phyloP scores from a whole-genome alignment of 768 basidiomycete genomes.

The Kwoniella newhampshirensis region DNA sequence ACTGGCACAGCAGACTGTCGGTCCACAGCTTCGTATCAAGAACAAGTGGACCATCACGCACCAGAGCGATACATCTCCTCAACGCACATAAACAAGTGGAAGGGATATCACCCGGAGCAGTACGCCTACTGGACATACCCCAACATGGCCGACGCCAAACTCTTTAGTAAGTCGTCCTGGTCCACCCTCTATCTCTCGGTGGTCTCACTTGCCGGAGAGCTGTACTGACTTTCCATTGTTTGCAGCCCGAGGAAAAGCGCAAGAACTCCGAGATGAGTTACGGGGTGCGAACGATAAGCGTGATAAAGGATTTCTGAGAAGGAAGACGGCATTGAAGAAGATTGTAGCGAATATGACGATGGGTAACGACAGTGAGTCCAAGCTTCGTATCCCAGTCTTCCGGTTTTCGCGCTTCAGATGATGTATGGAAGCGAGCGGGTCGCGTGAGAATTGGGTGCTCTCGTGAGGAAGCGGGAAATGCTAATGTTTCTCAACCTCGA shows the following conservation, averaged over 20 bases:
- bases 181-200: too few relatives aligned
- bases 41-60: too few relatives aligned
- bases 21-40: too few relatives aligned
- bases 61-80: too few relatives aligned
- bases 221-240: background rate
- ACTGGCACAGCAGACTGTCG: too few relatives aligned
- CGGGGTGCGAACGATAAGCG: conserved; percentile 81
- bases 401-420: background rate
- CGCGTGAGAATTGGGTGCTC: background rate
- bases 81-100: background rate
- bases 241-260: conserved; percentile 52
- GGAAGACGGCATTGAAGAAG: conserved; percentile 93
- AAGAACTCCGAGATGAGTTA: conserved; percentile 86
- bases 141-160: conserved; percentile 54
- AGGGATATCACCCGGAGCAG: too few relatives aligned
- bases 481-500: too few relatives aligned
- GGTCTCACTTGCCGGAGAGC: too few relatives aligned
- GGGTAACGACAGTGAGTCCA: conserved; percentile 91
- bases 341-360: conserved; percentile 99
- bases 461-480: conserved; percentile 7
- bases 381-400: too few relatives aligned
- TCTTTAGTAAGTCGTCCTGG: conserved; percentile 48
- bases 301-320: conserved; percentile 92
- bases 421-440: background rate
- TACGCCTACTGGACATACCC: too few relatives aligned